A percentile compares a stretch with the other conserved stretches of the same genome.
These are phyloP conservation scores for Vicia villosa DNA, from an alignment of 306 rosid species.

Conservation along the genomic window DNA sequence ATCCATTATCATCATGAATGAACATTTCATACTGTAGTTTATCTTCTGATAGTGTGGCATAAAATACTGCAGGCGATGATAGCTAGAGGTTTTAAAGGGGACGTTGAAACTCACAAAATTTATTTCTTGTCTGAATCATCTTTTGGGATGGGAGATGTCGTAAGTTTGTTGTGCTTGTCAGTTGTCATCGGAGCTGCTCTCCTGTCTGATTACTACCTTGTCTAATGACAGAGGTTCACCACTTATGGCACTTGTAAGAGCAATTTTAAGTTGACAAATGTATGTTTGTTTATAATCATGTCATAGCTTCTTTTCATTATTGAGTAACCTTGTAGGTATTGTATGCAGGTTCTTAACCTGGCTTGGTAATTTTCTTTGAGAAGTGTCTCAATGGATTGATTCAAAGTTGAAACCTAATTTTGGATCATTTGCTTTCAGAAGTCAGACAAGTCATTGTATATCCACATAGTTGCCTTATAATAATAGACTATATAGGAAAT, in stretches of 20 bases:
- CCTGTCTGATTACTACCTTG: slow-evolving; percentile 64
- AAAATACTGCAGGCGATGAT: slow-evolving; percentile 81
- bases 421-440: background rate
- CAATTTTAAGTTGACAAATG: slow-evolving; percentile 8
- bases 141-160: slow-evolving; percentile 58
- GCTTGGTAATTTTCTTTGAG: background rate
- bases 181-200: slow-evolving; percentile 65
- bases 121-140: slow-evolving; percentile 77
- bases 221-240: slow-evolving; percentile 36
- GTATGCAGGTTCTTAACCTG: background rate
- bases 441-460: background rate
- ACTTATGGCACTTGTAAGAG: slow-evolving; percentile 28
- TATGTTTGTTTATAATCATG: slow-evolving; percentile 3
- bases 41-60: slow-evolving; percentile 31
- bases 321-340: background rate
- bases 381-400: background rate
- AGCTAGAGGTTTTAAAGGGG: slow-evolving; percentile 92
- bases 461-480: background rate
- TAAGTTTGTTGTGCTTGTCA: slow-evolving; percentile 62
- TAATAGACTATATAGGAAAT: background rate
- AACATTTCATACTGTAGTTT: background rate
- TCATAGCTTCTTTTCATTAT: background rate
- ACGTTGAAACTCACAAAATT: slow-evolving; percentile 65
- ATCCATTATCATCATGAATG: background rate
- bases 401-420: background rate